Percentiles rank a stretch among this genome's conserved stretches.
Conservation (phyloP, 129 eudicot species). For the Flaveria robusta region DNA sequence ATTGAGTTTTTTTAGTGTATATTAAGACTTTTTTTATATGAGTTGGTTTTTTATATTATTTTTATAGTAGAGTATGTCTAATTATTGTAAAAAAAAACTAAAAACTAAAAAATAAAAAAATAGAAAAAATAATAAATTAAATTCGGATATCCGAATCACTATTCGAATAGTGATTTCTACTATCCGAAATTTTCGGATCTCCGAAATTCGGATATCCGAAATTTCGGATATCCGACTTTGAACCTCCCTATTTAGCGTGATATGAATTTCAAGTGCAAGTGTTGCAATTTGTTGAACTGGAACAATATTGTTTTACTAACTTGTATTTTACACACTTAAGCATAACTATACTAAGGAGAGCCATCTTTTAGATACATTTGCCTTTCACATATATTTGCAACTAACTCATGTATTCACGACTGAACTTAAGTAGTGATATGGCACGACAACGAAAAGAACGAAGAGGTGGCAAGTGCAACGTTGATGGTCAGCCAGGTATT, state of each 20-base stretch:
- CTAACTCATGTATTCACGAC: neutral
- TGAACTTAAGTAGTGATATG: constrained; percentile 16
- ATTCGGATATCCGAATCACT: too few species aligned
- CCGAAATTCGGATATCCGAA: too few species aligned
- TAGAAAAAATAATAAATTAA: too few species aligned
- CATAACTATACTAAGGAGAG: neutral
- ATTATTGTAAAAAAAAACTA: too few species aligned
- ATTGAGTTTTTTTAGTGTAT: too few species aligned
- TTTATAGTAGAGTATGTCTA: too few species aligned
- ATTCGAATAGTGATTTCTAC: too few species aligned
- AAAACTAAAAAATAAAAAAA: too few species aligned
- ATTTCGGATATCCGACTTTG: too few species aligned
- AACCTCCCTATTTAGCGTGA: neutral
- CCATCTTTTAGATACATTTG: neutral
- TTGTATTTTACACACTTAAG: neutral
- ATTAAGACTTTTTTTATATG: too few species aligned
- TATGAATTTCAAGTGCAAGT: neutral
- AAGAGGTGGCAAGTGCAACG: neutral
- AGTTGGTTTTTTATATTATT: too few species aligned
- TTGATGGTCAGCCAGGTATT: constrained; percentile 17
- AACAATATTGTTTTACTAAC: constrained; percentile 8
- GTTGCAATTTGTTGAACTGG: neutral
- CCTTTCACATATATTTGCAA: neutral
- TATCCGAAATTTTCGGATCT: too few species aligned
- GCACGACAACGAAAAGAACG: constrained; percentile 17